Base-by-base conservation (phyloP, 2,329 filamentous ascomycete genomes). In the Fusarium virguliforme region DNA sequence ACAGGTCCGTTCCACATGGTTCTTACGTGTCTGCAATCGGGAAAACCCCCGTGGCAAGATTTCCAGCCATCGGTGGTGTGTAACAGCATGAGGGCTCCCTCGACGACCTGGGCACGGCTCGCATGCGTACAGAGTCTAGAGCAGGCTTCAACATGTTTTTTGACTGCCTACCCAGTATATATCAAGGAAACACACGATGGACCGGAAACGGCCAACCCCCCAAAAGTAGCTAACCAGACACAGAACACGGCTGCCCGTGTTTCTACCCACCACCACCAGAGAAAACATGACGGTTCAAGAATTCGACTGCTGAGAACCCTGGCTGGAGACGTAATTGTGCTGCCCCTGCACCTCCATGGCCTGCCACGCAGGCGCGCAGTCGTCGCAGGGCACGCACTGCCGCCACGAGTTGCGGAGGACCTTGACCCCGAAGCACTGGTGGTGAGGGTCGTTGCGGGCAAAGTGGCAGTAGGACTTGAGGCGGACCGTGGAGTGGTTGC, bases 401-500 rank as follows among this genome's bases (percentile, higher is more conserved):
- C 85, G 83, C 84, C 87, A 89, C 76, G 88, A 88, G 68, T 89
- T 83, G 26, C 89, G 86, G 65, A 92, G 84, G 40, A 88, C 88
- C 81, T 92, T 91, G 61, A 93, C 88, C 10, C 89, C 86, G 70
- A 88, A 88, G 79, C 92, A 94, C 73, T 89, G 85, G 77, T 94
- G 91, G 67, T 87, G 85, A 1, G 88, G 88, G 73, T 94, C 90
- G 77, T 92, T 93, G 64, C 92, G 90, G 6, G 92, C 91, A 72
- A 89, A 90, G 80, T 94, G 92, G 79, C 92, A 95, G 79, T 93
- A 87, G 26, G 88, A 89, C 76, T 90, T 89, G 32, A 92, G 83
- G 22, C 89, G 87, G 28, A 86, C 80, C 15, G 83, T 81, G 6
- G 84, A 85, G 81, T 94, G 91, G 32, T 84, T 84, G 82, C 92